These are phyloP conservation scores for Euptelea pleiosperma DNA, from an alignment of 164 flowering plant genomes.

Conservation along the genomic window DNA sequence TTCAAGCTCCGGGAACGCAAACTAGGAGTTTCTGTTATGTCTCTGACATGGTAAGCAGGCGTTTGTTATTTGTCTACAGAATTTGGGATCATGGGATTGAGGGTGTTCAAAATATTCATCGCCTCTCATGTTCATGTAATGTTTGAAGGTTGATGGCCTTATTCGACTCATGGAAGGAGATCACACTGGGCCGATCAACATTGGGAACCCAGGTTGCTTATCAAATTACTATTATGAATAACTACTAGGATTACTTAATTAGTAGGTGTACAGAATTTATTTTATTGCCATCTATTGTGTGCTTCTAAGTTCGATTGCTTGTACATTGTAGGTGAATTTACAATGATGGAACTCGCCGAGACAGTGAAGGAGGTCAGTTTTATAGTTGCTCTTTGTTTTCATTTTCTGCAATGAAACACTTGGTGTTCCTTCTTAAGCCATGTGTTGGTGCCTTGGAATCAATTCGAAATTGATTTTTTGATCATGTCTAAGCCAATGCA, in stretches of 20 bases:
- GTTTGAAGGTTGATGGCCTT: constrained; percentile 69
- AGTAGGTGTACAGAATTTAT: not conserved
- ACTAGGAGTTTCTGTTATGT: constrained; percentile 84
- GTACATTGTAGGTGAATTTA: constrained; percentile 57
- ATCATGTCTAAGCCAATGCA: not conserved
- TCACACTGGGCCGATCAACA: constrained; percentile 72
- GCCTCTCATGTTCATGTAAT: not conserved
- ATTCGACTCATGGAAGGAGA: constrained; percentile 82
- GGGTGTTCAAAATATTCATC: not conserved
- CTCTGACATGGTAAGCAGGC: constrained; percentile 65
- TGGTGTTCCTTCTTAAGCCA: not conserved
- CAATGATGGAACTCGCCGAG: constrained; percentile 74
- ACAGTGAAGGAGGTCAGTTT: constrained; percentile 65
- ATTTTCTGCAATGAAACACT: not conserved
- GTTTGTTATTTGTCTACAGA: not conserved
- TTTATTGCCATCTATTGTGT: not conserved
- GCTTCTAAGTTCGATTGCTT: constrained; percentile 8
- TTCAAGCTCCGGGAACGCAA: constrained; percentile 72
- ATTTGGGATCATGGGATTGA: not conserved
- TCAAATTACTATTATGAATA: not conserved
- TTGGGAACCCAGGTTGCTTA: constrained; percentile 70
- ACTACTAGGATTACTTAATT: not conserved
- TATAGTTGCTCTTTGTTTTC: not conserved
- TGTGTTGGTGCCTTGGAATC: not conserved
- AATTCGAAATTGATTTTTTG: not conserved